Evolutionary conservation across 2,329 filamentous ascomycete genomes (phyloP).

Genomic region (Geosmithia flava): DNA sequence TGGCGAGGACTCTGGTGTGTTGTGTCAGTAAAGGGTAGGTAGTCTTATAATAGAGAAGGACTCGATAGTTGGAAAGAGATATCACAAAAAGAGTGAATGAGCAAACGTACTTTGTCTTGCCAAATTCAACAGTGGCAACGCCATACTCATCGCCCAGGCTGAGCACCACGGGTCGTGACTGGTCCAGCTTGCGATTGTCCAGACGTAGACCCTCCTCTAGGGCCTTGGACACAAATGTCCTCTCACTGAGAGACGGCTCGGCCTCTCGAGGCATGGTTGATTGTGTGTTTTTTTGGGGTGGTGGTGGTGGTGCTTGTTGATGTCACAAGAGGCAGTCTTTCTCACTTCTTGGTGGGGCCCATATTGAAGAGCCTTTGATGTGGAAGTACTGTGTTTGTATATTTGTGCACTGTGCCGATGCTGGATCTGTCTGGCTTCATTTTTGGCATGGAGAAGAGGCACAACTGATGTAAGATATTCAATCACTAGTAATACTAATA

Average conservation of each 20-base stretch:
- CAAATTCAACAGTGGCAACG: slow-evolving; percentile 73
- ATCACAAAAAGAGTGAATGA: neutral
- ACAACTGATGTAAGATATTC: no score
- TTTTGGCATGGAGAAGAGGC: no score
- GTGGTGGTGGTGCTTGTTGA: neutral
- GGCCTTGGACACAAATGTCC: slow-evolving; percentile 72
- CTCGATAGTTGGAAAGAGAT: no score
- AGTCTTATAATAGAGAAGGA: no score
- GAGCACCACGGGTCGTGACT: slow-evolving; percentile 66
- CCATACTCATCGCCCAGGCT: slow-evolving; percentile 86
- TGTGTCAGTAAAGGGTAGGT: no score
- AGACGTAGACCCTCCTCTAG: slow-evolving; percentile 70
- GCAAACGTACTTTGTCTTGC: slow-evolving; percentile 65
- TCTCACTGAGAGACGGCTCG: slow-evolving; percentile 82
- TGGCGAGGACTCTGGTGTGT: slow-evolving; percentile 73
- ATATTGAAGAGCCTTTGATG: neutral
- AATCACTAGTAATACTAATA: no score
- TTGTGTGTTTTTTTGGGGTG: slow-evolving; percentile 3
- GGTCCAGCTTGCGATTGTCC: slow-evolving; percentile 71
- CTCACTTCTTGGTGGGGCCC: slow-evolving; percentile 2
- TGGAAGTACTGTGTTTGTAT: neutral
- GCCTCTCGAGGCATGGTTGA: slow-evolving; percentile 77
- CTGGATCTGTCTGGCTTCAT: no score
- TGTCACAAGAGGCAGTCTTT: neutral
- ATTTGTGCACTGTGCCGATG: no score